Percentiles rank a stretch among this genome's conserved stretches.
Evolutionary conservation across 2,329 filamentous ascomycete genomes (phyloP).

Genomic region (Paecilomyces fulvus): DNA sequence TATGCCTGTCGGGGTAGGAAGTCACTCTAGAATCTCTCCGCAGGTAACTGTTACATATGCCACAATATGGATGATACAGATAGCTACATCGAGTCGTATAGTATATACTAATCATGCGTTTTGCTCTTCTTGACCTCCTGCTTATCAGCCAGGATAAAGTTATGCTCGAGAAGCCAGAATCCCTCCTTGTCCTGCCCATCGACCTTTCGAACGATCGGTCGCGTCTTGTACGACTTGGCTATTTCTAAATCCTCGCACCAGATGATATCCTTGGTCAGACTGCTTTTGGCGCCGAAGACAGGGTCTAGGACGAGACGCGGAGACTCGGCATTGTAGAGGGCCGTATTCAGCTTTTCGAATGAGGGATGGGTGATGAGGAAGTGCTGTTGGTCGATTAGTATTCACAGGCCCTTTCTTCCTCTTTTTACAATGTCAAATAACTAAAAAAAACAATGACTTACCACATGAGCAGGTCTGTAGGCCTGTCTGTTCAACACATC

Average conservation of each 20-base stretch:
- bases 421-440: no score
- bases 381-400: neutral
- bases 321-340: neutral
- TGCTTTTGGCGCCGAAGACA: neutral
- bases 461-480: constrained; percentile 16
- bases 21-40: no score
- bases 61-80: neutral
- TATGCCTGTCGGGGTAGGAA: no score
- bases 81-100: neutral
- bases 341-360: neutral
- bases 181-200: neutral
- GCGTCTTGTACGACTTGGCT: neutral
- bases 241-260: constrained; percentile 1
- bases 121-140: neutral
- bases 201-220: neutral
- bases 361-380: neutral
- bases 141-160: constrained; percentile 2
- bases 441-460: neutral
- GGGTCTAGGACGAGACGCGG: neutral
- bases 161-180: constrained; percentile 1
- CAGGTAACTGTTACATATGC: neutral
- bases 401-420: neutral
- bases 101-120: neutral
- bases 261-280: constrained; percentile 1
- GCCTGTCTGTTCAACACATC: constrained; percentile 13